These are phyloP conservation scores for Gaertneriomyces semiglobifer DNA, from an alignment of 192 early-diverging fungal genomes.

Conservation along the genomic window DNA sequence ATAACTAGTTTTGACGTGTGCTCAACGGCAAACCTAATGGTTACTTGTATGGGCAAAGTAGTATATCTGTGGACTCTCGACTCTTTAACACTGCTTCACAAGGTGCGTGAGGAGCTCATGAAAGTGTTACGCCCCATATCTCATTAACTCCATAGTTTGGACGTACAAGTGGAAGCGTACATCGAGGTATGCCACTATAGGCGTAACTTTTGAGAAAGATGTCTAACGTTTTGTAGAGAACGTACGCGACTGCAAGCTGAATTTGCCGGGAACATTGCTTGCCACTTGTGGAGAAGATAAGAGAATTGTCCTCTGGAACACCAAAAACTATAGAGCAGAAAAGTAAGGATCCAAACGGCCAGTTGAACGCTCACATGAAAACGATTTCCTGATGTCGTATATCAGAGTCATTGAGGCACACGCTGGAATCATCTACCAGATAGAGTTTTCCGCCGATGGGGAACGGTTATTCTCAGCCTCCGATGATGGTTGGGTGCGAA, in stretches of 20 bases:
- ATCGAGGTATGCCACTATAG: constrained; percentile 29
- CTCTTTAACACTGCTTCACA: constrained; percentile 31
- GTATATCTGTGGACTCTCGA: constrained; percentile 41
- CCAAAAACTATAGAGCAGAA: constrained; percentile 33
- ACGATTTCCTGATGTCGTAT: background rate
- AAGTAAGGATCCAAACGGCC: constrained; percentile 33
- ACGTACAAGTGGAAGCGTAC: constrained; percentile 42
- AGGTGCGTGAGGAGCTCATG: constrained; percentile 16
- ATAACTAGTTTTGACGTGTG: constrained; percentile 48
- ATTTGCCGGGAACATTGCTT: constrained; percentile 29
- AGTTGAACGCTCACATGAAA: background rate
- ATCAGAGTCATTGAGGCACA: constrained; percentile 50
- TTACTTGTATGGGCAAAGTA: constrained; percentile 40
- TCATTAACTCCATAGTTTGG: constrained; percentile 39
- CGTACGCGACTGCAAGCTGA: constrained; percentile 41
- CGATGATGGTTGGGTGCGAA: constrained; percentile 49
- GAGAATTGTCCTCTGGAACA: constrained; percentile 52
- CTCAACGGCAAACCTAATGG: constrained; percentile 23
- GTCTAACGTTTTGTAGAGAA: constrained; percentile 22
- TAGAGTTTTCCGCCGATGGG: constrained; percentile 42
- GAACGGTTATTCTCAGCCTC: constrained; percentile 42
- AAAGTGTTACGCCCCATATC: background rate
- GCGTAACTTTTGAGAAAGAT: background rate
- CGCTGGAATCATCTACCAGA: constrained; percentile 46
- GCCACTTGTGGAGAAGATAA: constrained; percentile 45